phyloP scores from a whole-genome alignment of 306 rosid species.

The Ormosia semicastrata region DNA sequence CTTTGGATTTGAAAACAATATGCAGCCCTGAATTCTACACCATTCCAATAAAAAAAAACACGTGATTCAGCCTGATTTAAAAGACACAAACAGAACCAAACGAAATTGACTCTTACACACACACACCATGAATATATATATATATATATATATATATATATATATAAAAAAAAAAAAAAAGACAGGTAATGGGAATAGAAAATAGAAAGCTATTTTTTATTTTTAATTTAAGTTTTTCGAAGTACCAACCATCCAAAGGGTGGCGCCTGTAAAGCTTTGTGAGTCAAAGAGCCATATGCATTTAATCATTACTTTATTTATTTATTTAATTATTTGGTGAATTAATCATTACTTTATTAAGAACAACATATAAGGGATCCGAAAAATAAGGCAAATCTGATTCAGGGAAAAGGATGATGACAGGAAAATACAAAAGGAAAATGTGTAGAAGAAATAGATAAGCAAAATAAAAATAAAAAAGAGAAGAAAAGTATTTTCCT shows the following conservation, averaged over 20 bases:
- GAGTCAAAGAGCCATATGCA: conserved; percentile 33
- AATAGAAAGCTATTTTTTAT: background rate
- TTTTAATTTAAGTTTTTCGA: background rate
- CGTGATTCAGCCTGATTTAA: conserved; percentile 6
- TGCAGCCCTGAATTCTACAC: conserved; percentile 29
- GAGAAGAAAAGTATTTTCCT: no score
- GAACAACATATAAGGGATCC: background rate
- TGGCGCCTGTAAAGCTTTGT: conserved; percentile 10
- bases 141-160: background rate
- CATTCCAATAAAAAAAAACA: background rate
- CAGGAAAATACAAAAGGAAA: background rate
- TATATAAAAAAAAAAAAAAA: background rate
- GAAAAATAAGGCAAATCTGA: background rate
- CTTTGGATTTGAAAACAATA: conserved; percentile 26
- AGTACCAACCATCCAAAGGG: conserved; percentile 16
- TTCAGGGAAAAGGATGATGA: background rate
- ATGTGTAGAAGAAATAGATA: background rate
- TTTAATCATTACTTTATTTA: background rate
- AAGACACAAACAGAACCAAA: conserved; percentile 2
- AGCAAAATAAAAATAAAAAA: background rate
- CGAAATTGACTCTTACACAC: background rate
- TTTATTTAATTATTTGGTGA: no score
- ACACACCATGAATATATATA: background rate
- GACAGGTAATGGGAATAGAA: background rate
- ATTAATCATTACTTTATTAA: background rate